Evolutionary conservation across 2,329 filamentous ascomycete genomes (phyloP), one percentile per base, ranked within the genome.

Genomic region (Iodosphaeria phyllophila): DNA sequence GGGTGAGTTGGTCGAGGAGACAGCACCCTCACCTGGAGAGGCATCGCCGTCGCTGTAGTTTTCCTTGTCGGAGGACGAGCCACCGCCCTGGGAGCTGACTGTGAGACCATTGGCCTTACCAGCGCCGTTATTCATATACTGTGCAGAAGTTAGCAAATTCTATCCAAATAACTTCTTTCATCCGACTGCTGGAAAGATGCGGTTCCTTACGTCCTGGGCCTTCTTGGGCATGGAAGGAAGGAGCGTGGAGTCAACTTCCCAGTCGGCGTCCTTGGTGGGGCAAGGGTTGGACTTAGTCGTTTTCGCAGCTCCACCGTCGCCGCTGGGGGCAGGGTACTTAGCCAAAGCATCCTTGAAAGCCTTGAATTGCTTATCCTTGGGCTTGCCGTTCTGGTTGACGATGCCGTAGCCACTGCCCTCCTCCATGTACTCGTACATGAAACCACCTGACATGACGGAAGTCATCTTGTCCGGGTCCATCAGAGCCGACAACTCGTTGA

Each of bases 401-500:
- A 92, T 73, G 35, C 84, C 86, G 50, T 72, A 95, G 22, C 73
- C 61, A 54, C 73, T 80, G 32, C 62, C 60, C 51, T 91, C 82
- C 42, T 76, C 56, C 7, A 77, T 74, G 60, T 92, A 98, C 54
- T 95, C 84, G 56, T 93, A 98, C 50, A 93, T 78, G 19, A 98
- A 67, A 48, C 89, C 89, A 41, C 89, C 89, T 20, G 84, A 93
- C 66, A 92, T 95, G 41, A 93, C 83, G 11, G 50, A 39, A 6
- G 75, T 83, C 86, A 95, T 95, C 31, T 92, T 48, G 12, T 51
- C 52, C 51, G 58, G 13, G 27, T 14, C 67, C 74, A 93, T 95
- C 29, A 98, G 61, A 22, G 84, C 62, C 23, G 52, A 51, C 26
- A 93, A 54, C 56, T 93, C 86, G 30, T 70, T 60, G 43, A 92